Conservation (phyloP, 805 yeast genomes). For the Maudiozyma saulgeensis region DNA sequence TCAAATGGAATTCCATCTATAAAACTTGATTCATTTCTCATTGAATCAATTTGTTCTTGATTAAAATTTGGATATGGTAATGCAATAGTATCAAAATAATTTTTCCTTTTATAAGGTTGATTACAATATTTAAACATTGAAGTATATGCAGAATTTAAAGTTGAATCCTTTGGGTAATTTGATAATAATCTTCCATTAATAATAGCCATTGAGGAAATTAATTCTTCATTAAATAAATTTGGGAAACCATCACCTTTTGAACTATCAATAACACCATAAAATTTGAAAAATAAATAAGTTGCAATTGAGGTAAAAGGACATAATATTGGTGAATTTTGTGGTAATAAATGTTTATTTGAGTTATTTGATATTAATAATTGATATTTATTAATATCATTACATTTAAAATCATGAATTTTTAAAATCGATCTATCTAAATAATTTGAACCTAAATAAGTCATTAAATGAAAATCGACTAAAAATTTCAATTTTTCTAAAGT, state of each 20-base stretch:
- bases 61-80: neutral
- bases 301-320: conserved; percentile 27
- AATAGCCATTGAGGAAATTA: conserved; percentile 9
- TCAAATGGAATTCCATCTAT: conserved; percentile 20
- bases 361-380: neutral
- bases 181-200: conserved; percentile 19
- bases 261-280: conserved; percentile 20
- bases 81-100: conserved; percentile 13
- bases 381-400: neutral
- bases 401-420: conserved; percentile 13
- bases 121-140: conserved; percentile 25
- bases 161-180: conserved; percentile 25
- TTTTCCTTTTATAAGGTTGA: conserved; percentile 22
- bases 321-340: conserved; percentile 19
- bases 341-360: conserved; percentile 9
- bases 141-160: conserved; percentile 21
- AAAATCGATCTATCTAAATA: conserved; percentile 19
- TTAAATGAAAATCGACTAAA: conserved; percentile 24
- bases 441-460: conserved; percentile 16
- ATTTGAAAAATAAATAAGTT: conserved; percentile 21
- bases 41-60: neutral
- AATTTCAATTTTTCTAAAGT: conserved; percentile 22
- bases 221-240: conserved; percentile 10
- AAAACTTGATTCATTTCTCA: conserved; percentile 8
- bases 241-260: conserved; percentile 27